Percentiles rank a stretch among this genome's conserved stretches.
Evolutionary conservation across 495 filamentous ascomycete genomes (phyloP).

Genomic region (Lindgomyces ingoldianus): DNA sequence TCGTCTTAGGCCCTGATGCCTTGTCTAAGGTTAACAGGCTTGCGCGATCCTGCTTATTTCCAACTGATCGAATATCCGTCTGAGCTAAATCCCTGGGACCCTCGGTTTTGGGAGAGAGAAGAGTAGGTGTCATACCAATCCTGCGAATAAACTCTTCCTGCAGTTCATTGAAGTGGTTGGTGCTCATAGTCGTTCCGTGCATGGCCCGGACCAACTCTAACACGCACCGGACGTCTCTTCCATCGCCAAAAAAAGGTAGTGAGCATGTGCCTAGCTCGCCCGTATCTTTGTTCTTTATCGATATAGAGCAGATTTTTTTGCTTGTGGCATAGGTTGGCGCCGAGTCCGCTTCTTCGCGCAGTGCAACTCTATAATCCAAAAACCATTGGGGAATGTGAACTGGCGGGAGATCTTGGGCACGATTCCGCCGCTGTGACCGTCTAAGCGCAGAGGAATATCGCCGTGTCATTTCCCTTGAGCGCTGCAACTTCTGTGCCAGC

Average conservation of each 20-base stretch:
- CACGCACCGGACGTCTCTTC: constrained; percentile 1
- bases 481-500: constrained; percentile 34
- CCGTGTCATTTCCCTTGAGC: constrained; percentile 31
- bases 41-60: too few relatives aligned
- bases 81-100: too few relatives aligned
- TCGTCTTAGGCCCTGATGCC: too few relatives aligned
- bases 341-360: constrained; percentile 36
- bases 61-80: too few relatives aligned
- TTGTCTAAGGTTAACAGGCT: too few relatives aligned
- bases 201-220: too few relatives aligned
- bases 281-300: constrained; percentile 7
- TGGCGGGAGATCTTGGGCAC: constrained; percentile 32
- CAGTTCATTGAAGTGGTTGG: too few relatives aligned
- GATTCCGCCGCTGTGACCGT: constrained; percentile 30
- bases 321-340: neutral
- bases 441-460: constrained; percentile 30
- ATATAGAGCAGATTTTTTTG: constrained; percentile 2
- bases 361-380: constrained; percentile 42
- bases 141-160: too few relatives aligned
- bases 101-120: too few relatives aligned
- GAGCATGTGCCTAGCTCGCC: constrained; percentile 18
- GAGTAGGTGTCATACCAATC: too few relatives aligned
- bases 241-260: constrained; percentile 9
- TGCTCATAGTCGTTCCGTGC: too few relatives aligned
- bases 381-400: constrained; percentile 49